phyloP scores from a whole-genome alignment of 345 rosid species.

The Nephelium lappaceum region DNA sequence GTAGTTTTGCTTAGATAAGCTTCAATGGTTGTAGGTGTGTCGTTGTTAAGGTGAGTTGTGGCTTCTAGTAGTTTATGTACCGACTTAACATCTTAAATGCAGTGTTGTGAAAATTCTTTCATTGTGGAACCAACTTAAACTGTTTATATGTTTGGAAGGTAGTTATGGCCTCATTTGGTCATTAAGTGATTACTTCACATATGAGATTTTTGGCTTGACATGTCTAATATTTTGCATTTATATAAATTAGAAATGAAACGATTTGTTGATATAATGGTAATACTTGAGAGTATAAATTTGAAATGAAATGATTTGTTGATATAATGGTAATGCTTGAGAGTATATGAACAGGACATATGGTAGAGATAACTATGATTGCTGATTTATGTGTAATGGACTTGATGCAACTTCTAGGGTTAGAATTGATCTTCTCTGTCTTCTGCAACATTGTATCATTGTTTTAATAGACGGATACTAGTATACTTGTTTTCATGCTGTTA shows the following conservation, averaged over 20 bases:
- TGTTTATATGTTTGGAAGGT: not conserved
- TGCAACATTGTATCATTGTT: not conserved
- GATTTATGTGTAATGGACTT: not conserved
- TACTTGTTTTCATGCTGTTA: not conserved
- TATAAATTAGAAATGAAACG: too few species aligned
- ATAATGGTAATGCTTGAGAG: not conserved
- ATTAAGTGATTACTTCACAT: not conserved
- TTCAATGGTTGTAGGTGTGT: not conserved
- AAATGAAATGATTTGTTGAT: not conserved
- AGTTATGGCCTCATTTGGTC: not conserved
- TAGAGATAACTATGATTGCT: not conserved
- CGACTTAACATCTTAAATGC: not conserved
- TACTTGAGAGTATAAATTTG: not conserved
- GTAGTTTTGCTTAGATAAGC: not conserved
- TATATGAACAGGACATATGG: not conserved
- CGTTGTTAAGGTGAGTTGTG: too few species aligned
- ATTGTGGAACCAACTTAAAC: not conserved
- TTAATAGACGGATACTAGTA: not conserved
- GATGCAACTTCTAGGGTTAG: not conserved
- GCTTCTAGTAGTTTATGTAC: not conserved
- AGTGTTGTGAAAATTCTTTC: not conserved
- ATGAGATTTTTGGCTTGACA: not conserved
- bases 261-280: not conserved
- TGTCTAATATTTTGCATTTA: not conserved
- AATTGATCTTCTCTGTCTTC: not conserved